phyloP scores from a whole-genome alignment of 495 filamentous ascomycete species.

The Trichoderma virens region DNA sequence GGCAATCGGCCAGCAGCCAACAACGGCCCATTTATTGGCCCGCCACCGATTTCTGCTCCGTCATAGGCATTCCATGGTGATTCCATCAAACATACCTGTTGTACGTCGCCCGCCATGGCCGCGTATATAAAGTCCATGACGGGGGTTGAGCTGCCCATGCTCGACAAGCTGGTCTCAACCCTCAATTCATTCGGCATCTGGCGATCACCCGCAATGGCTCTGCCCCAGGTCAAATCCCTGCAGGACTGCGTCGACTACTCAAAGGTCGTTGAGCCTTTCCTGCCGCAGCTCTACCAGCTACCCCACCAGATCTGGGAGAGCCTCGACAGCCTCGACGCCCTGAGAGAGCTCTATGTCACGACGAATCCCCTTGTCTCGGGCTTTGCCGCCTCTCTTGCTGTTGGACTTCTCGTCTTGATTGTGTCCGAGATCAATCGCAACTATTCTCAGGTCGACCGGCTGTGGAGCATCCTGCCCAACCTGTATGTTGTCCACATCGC shows the following conservation, averaged over 20 bases:
- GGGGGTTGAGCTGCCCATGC: not conserved
- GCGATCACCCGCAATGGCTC: conserved; percentile 41
- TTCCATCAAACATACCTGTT: not conserved
- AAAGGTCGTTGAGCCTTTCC: conserved; percentile 63
- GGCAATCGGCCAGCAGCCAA: not conserved
- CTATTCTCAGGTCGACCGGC: conserved; percentile 87
- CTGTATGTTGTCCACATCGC: conserved; percentile 85
- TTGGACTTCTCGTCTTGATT: conserved; percentile 63
- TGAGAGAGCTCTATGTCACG: conserved; percentile 64
- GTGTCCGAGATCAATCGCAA: conserved; percentile 79
- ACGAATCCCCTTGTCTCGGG: conserved; percentile 84
- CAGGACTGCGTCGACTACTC: conserved; percentile 65
- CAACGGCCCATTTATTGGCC: not conserved
- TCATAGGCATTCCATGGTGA: not conserved
- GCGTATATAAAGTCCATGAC: conserved; percentile 1
- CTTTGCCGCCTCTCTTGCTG: conserved; percentile 58
- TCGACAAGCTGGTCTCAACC: not conserved
- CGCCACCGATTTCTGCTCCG: not conserved
- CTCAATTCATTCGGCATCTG: not conserved
- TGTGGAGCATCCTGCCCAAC: conserved; percentile 84
- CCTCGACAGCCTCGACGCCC: conserved; percentile 43
- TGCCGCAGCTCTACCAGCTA: conserved; percentile 68
- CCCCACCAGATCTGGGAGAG: conserved; percentile 54
- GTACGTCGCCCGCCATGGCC: not conserved
- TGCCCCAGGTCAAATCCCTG: conserved; percentile 62